These are phyloP conservation scores for Pisolithus thermaeus DNA, from an alignment of 1,284 basidiomycete species.

Conservation along the genomic window DNA sequence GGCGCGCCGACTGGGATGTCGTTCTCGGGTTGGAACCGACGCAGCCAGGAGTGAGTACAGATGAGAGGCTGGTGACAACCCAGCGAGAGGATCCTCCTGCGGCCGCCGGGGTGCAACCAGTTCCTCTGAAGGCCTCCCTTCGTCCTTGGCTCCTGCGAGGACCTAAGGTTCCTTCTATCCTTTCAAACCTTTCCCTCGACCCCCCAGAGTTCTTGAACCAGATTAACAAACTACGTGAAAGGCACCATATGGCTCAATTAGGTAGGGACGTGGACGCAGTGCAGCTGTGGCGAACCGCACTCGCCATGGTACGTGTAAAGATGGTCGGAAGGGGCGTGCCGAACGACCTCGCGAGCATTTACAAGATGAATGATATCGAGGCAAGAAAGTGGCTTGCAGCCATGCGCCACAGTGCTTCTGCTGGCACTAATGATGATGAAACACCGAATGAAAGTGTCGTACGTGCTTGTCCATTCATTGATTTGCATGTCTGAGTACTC, in stretches of 20 bases:
- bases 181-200: constrained; percentile 42
- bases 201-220: constrained; percentile 42
- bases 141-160: constrained; percentile 68
- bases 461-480: not conserved
- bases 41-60: constrained; percentile 2
- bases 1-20: constrained; percentile 67
- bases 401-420: constrained; percentile 22
- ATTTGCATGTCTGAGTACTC: not conserved
- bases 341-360: constrained; percentile 67
- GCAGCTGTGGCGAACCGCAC: constrained; percentile 48
- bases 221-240: constrained; percentile 54
- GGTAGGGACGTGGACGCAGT: constrained; percentile 29
- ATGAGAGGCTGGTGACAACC: constrained; percentile 42
- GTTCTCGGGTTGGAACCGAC: constrained; percentile 45
- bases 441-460: constrained; percentile 38
- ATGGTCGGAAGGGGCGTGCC: constrained; percentile 68
- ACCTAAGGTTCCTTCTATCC: constrained; percentile 36
- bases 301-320: constrained; percentile 59
- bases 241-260: constrained; percentile 43
- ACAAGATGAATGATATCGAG: constrained; percentile 43
- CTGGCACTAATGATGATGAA: constrained; percentile 29
- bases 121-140: constrained; percentile 7
- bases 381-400: constrained; percentile 19
- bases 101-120: constrained; percentile 8
- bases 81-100: constrained; percentile 38